Evolutionary conservation across 208 protist species (phyloP), one percentile per base, ranked within the genome.

Genomic region (Leishmania martiniquensis): DNA sequence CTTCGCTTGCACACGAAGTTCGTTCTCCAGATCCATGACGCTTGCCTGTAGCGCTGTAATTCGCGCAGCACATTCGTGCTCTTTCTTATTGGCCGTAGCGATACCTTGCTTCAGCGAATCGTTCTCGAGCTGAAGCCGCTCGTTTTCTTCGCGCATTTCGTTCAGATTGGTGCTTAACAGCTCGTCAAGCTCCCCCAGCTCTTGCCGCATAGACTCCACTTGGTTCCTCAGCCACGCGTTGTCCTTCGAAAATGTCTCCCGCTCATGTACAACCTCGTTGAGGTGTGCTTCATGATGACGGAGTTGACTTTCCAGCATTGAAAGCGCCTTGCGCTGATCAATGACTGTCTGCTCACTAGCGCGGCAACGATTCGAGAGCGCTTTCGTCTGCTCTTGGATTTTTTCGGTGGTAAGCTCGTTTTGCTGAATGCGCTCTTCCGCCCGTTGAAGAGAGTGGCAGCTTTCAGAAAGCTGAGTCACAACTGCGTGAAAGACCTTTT

Each of bases 141-240:
- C 93, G 73, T 89, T 89, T 76, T 93, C 87, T 67, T 97, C 93
- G 22, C 87, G 83, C 81, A 95, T 90, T 42, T 93, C 84, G 65
- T 95, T 94, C n/a, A 97, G 79, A 49, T 89, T 92, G 13, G 84
- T 62, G 67, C 89, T 91, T 12, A 97, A 54, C 52, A 97, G 73
- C 29, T 89, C 88, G 71, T 97, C 91, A 9, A 97, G 54, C n/a
- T 93, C 88, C 34, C 84, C 85, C 0, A 97, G 74, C 60, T 97
- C 93, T 68, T 74, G 72, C 25, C 89, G 76, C 93, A 97, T 95
- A 1, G 85, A 81, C 47, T 92, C 85, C 0, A 95, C 91, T 51
- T 95, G 87, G 13, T 79, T 74, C 32, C 88, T 90, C 54, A 97
- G 76, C 83, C 82, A 91, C 39, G 51, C 82, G 75, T 97, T 95